Conservation (phyloP, 805 yeast genomes). For the Wickerhamomyces bovis region DNA sequence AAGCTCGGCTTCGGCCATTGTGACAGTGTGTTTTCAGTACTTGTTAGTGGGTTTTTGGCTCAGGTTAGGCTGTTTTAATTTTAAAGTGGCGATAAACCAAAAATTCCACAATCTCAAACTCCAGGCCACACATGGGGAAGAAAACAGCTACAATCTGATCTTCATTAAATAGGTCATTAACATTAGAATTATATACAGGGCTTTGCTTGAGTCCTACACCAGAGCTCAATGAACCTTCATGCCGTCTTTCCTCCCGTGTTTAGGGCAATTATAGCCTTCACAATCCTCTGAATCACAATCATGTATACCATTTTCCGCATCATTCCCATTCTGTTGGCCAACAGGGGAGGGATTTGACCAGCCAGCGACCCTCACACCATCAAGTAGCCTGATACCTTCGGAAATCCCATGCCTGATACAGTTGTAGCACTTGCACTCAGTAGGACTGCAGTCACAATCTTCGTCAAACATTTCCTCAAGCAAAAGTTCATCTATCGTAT, state of each 20-base stretch:
- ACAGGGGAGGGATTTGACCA: background rate
- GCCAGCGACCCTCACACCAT: slow-evolving; percentile 10
- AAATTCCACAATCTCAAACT: background rate
- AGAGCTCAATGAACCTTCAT: slow-evolving; percentile 1
- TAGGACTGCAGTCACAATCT: slow-evolving; percentile 14
- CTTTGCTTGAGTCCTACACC: background rate
- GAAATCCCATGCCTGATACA: slow-evolving; percentile 21
- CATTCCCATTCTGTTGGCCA: background rate
- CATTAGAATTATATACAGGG: background rate
- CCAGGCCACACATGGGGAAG: background rate
- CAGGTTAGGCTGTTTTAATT: too few species aligned
- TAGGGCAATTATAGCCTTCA: slow-evolving; percentile 17
- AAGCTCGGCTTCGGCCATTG: slow-evolving; percentile 40
- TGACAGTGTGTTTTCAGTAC: background rate
- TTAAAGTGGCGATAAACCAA: background rate
- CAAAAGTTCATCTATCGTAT: slow-evolving; percentile 17
- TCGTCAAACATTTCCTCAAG: slow-evolving; percentile 12
- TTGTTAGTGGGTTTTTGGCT: background rate
- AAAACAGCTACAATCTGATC: background rate
- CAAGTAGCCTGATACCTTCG: slow-evolving; percentile 17
- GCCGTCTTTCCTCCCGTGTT: slow-evolving; percentile 20
- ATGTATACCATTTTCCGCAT: slow-evolving; percentile 6
- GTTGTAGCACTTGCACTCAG: slow-evolving; percentile 14
- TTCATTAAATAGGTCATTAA: background rate
- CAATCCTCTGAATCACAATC: slow-evolving; percentile 22